A percentile compares a stretch with the other conserved stretches of the same genome.
Evolutionary conservation across 257 asterid genomes (phyloP).

Genomic region (Nicotiana undulata): DNA sequence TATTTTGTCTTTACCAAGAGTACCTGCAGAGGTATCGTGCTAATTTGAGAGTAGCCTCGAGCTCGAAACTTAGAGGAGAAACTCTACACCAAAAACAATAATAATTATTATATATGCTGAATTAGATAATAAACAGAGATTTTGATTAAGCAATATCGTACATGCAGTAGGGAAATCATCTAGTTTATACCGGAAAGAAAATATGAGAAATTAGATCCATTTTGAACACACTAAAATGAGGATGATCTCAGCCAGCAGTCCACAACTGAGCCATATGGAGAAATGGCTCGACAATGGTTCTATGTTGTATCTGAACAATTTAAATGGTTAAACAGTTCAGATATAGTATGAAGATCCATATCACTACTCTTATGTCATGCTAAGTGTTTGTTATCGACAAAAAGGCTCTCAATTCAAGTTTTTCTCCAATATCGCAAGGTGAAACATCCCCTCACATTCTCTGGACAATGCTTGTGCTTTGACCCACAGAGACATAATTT

Average conservation of each 20-base stretch:
- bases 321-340: neutral
- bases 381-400: neutral
- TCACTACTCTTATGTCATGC: slow-evolving; percentile 2
- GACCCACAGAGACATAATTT: neutral
- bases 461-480: neutral
- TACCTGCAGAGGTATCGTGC: slow-evolving; percentile 99
- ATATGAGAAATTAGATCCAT: neutral
- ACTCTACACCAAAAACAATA: slow-evolving; percentile 46
- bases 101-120: neutral
- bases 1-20: neutral
- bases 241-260: neutral
- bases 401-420: neutral
- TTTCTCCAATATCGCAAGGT: neutral
- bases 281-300: neutral
- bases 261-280: neutral
- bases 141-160: neutral
- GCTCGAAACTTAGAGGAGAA: slow-evolving; percentile 97
- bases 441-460: neutral
- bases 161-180: neutral
- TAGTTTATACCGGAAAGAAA: neutral
- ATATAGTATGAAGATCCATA: neutral
- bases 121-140: neutral
- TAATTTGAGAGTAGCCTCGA: slow-evolving; percentile 89
- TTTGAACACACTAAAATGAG: neutral
- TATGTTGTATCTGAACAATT: neutral